These are phyloP conservation scores for Eucalyptus albens DNA, from an alignment of 345 rosid species.

Conservation along the genomic window DNA sequence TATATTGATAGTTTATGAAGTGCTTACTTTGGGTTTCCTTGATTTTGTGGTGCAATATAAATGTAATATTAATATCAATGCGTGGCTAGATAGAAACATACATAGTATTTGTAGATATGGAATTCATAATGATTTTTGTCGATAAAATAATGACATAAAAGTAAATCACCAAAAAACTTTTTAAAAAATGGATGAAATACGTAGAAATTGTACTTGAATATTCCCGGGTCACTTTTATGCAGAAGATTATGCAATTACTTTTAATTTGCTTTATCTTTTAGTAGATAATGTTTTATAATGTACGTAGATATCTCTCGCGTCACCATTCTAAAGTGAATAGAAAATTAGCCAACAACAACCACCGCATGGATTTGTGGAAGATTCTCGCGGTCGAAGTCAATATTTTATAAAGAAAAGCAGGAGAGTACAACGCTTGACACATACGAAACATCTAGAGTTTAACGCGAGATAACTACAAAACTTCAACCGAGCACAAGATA, in stretches of 20 bases:
- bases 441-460: fast-evolving
- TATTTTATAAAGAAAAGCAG: not conserved
- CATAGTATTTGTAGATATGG: fast-evolving
- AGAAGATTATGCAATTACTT: not conserved
- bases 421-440: not conserved
- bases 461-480: not conserved
- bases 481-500: not conserved
- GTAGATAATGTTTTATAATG: not conserved
- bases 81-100: not conserved
- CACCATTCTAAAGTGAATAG: not conserved
- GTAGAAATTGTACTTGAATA: not conserved
- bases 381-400: not conserved
- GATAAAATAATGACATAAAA: not conserved
- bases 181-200: not conserved
- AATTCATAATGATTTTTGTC: not conserved
- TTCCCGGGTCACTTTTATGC: not conserved
- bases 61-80: not conserved
- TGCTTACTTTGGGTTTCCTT: not conserved
- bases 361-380: not conserved
- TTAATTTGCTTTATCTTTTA: not conserved
- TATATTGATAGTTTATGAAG: too few species aligned
- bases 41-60: too few species aligned
- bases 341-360: not conserved
- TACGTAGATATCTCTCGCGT: not conserved
- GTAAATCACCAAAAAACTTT: not conserved